A percentile compares a stretch with the other conserved stretches of the same genome.
Conservation (phyloP, 2,329 filamentous ascomycete species). For the Lecanicillium sp. region DNA sequence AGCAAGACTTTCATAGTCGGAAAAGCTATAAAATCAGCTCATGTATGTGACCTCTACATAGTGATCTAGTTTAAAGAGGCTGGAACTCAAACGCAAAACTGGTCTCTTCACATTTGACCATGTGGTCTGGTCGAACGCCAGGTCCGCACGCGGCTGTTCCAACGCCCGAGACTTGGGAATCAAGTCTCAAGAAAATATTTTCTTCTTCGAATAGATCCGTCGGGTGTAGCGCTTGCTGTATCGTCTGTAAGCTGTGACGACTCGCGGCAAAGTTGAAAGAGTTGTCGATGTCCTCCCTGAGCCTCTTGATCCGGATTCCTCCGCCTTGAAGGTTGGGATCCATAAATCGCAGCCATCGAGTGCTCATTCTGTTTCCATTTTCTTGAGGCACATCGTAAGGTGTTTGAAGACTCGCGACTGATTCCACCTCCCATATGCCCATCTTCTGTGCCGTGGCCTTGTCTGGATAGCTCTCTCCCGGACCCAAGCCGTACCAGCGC, state of each 20-base stretch:
- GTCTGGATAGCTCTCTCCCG: slow-evolving; percentile 59
- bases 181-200: slow-evolving; percentile 37
- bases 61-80: no score
- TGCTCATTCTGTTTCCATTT: slow-evolving; percentile 57
- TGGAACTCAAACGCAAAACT: slow-evolving; percentile 38
- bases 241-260: slow-evolving; percentile 44
- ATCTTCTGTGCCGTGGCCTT: slow-evolving; percentile 50
- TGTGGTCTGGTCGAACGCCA: slow-evolving; percentile 38
- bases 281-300: slow-evolving; percentile 17
- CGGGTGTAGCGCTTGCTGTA: slow-evolving; percentile 57
- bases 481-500: slow-evolving; percentile 57
- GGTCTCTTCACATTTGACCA: slow-evolving; percentile 35
- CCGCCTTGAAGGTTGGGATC: slow-evolving; percentile 15
- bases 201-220: slow-evolving; percentile 52
- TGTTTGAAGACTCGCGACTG: slow-evolving; percentile 45
- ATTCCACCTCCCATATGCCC: slow-evolving; percentile 38
- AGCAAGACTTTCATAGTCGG: no score
- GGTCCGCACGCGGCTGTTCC: slow-evolving; percentile 45
- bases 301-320: slow-evolving; percentile 19
- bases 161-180: slow-evolving; percentile 42
- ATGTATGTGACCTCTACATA: no score
- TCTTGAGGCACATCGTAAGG: slow-evolving; percentile 65
- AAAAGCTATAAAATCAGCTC: no score
- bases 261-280: slow-evolving; percentile 49
- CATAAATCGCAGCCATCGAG: slow-evolving; percentile 46